Evolutionary conservation across 2,329 filamentous ascomycete species (phyloP).

Genomic region (Mycosphaerella sp.): DNA sequence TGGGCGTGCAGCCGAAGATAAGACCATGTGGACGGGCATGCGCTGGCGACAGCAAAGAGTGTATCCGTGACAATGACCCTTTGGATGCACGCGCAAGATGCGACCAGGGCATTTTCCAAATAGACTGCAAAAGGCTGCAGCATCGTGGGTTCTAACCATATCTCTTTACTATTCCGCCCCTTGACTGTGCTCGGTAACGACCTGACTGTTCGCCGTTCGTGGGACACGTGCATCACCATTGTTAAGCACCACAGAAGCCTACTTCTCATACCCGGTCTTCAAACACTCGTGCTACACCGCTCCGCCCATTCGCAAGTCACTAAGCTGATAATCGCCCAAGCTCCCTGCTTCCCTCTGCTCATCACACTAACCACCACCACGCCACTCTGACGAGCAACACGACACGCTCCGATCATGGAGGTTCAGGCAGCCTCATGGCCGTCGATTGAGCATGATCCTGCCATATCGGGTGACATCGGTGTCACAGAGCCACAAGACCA

Average conservation of each 20-base stretch:
- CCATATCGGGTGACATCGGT: constrained; percentile 18
- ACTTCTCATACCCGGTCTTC: constrained; percentile 19
- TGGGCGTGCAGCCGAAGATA: constrained; percentile 19
- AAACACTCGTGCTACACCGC: constrained; percentile 24
- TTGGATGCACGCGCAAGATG: constrained; percentile 22
- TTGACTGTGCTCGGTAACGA: constrained; percentile 2
- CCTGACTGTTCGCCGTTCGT: constrained; percentile 6
- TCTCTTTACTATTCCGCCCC: constrained; percentile 14
- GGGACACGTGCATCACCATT: constrained; percentile 15
- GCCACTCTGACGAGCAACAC: neutral
- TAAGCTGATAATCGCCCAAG: constrained; percentile 15
- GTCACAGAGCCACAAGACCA: constrained; percentile 17
- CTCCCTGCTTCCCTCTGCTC: constrained; percentile 5
- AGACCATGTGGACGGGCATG: constrained; percentile 26
- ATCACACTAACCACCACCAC: constrained; percentile 3
- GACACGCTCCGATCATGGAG: constrained; percentile 8
- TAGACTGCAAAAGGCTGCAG: constrained; percentile 23
- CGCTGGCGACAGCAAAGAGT: constrained; percentile 26
- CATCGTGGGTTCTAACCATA: constrained; percentile 21
- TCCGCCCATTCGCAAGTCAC: constrained; percentile 15
- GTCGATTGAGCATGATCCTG: constrained; percentile 13
- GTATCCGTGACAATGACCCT: constrained; percentile 26
- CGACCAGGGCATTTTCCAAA: constrained; percentile 26
- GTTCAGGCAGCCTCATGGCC: constrained; percentile 16
- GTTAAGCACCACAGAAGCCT: constrained; percentile 19